Evolutionary conservation across 495 filamentous ascomycete genomes (phyloP), one percentile per base, ranked within the genome.

Genomic region (Aspergillus ellipticus): DNA sequence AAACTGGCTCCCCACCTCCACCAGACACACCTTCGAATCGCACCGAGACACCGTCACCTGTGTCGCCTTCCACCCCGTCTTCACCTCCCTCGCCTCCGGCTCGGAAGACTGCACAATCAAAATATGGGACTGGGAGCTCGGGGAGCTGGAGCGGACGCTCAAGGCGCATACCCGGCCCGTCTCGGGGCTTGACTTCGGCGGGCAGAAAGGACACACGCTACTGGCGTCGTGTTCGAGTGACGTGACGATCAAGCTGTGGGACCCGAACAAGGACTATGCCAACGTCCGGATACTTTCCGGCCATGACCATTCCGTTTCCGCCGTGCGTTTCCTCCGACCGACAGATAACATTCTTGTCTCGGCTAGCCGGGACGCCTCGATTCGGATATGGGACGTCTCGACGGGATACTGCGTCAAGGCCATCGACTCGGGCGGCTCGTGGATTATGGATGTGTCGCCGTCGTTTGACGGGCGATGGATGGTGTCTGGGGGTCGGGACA

Each of bases 111-210:
- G 83, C 19, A 96, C 90, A 20, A 82, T 97, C 66, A 98, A 98
- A 67, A 91, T 98, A 49, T 98, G 94, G 94, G 94, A 97, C 64
- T 97, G 91, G 90, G 94, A 98, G 61, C 74, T 96, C 16, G 94
- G 94, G 19, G 93, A 97, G 67, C 79, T 96, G 8, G 93, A 97
- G 65, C 73, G 87, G 24, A 97, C 94, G 0, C 79, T 97, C 41
- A 97, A 97, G 64, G 92, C 92, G 2, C 94, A 98, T 66, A 96
- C 90, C 2, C 95, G 90, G 65, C 83, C 88, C 6, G 92, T 97
- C 2, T 66, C 94, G 15, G 92, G 94, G 65, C 83, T 96, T 46
- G 94, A 97, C 62, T 97, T 88, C 72, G 93, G 94, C 15, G 94
- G 93, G 0, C 92, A 90, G 1, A 81, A 89, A 59, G 90, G 89